Evolutionary conservation across 2,329 filamentous ascomycete species (phyloP).

Genomic region (Phialophora expanda): DNA sequence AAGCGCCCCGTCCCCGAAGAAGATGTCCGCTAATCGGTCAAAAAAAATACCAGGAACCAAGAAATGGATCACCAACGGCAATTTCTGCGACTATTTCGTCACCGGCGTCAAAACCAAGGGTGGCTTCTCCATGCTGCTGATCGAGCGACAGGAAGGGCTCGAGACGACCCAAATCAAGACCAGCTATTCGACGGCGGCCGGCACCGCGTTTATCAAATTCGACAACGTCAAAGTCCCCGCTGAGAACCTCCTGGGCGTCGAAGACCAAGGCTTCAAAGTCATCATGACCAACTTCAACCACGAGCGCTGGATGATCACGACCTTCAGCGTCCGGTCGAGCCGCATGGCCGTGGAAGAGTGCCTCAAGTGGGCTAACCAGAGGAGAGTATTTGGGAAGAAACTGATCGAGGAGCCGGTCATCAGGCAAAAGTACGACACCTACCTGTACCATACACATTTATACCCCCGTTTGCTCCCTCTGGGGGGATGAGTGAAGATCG

Average conservation of each 20-base stretch:
- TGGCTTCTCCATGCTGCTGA: conserved; percentile 69
- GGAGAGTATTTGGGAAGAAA: conserved; percentile 70
- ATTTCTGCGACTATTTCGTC: conserved; percentile 98
- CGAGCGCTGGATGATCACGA: conserved; percentile 71
- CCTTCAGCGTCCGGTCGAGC: conserved; percentile 68
- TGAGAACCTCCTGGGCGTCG: conserved; percentile 71
- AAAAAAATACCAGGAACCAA: conserved; percentile 76
- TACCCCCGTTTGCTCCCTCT: neutral
- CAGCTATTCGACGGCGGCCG: conserved; percentile 59
- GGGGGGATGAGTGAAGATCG: too few relatives aligned
- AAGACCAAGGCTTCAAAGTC: conserved; percentile 73
- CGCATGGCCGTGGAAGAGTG: conserved; percentile 67
- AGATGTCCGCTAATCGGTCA: neutral
- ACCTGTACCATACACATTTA: neutral
- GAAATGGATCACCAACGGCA: conserved; percentile 99
- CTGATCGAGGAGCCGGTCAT: conserved; percentile 77
- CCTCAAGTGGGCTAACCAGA: conserved; percentile 80
- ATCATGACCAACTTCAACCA: conserved; percentile 78
- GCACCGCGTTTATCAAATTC: conserved; percentile 75
- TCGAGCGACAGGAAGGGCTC: conserved; percentile 69
- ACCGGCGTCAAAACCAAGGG: conserved; percentile 80
- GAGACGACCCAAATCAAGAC: conserved; percentile 70
- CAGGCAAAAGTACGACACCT: conserved; percentile 59
- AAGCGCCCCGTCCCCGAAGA: conserved; percentile 66
- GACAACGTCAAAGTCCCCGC: conserved; percentile 74